phyloP scores from a whole-genome alignment of 2,329 filamentous ascomycete species.

The Acephala macrosclerotiorum region DNA sequence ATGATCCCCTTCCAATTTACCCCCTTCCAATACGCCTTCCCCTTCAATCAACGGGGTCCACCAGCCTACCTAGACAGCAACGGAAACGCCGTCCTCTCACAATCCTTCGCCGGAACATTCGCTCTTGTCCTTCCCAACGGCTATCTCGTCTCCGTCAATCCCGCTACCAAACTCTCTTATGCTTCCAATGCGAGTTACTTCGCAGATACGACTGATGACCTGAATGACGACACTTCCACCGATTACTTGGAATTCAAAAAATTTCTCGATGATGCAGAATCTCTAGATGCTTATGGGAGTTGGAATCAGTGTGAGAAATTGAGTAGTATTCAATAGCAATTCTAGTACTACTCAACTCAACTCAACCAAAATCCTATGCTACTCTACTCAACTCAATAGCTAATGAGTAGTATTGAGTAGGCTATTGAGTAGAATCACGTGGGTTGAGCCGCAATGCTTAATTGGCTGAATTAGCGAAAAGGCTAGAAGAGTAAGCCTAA shows the following conservation, averaged over 20 bases:
- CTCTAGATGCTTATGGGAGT: not conserved
- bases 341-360: no score
- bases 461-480: no score
- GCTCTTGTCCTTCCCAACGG: not conserved
- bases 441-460: no score
- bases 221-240: not conserved
- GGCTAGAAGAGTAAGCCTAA: no score
- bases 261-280: not conserved
- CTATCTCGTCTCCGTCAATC: not conserved
- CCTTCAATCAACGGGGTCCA: not conserved
- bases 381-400: no score
- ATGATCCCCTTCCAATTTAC: slow-evolving; percentile 10
- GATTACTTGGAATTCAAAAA: not conserved
- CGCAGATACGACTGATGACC: not conserved
- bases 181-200: not conserved
- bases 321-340: no score
- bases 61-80: not conserved
- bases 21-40: slow-evolving; percentile 10
- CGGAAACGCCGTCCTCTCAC: not conserved
- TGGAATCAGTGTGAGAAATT: no score
- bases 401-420: no score
- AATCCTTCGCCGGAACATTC: slow-evolving; percentile 5
- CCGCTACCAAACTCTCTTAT: not conserved
- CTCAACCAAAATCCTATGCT: no score
- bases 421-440: no score